Conservation (phyloP, 2,329 filamentous ascomycete species). For the Pezizomycotina sp. region DNA sequence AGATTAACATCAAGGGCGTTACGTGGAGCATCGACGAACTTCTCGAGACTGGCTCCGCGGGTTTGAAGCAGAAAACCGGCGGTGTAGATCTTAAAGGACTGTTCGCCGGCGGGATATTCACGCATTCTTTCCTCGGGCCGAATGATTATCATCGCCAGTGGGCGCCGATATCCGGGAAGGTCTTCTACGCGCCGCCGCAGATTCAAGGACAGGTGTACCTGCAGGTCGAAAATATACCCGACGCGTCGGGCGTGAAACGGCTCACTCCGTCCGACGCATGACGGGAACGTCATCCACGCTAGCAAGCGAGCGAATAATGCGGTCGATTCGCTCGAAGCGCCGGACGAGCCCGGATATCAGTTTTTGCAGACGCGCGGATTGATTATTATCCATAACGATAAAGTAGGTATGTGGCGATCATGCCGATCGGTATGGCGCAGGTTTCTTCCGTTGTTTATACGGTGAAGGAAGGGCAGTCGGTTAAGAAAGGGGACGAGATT, state of each 20-base stretch:
- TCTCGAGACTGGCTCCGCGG: too few species aligned
- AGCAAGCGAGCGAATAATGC: constrained; percentile 15
- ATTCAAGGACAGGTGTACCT: constrained; percentile 29
- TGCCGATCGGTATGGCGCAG: constrained; percentile 34
- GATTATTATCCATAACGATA: constrained; percentile 29
- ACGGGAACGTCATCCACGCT: constrained; percentile 4
- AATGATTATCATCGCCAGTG: constrained; percentile 33
- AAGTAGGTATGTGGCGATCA: constrained; percentile 30
- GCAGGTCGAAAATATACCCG: constrained; percentile 28
- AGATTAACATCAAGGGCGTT: constrained; percentile 29
- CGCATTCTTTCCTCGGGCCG: constrained; percentile 31
- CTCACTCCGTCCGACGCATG: too few species aligned
- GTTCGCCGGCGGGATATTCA: constrained; percentile 32
- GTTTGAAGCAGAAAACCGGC: too few species aligned
- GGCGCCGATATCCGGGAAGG: constrained; percentile 29
- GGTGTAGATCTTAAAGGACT: constrained; percentile 25
- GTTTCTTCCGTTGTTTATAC: constrained; percentile 31
- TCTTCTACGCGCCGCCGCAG: constrained; percentile 28
- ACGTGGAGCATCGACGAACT: constrained; percentile 30
- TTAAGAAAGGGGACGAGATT: constrained; percentile 32
- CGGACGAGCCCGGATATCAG: constrained; percentile 31
- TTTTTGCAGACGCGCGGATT: constrained; percentile 31
- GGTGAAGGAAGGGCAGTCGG: constrained; percentile 14
- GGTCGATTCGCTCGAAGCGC: constrained; percentile 27
- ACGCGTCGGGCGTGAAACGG: too few species aligned